Evolutionary conservation across 768 basidiomycete species (phyloP).

Genomic region (Dioszegia crocea): DNA sequence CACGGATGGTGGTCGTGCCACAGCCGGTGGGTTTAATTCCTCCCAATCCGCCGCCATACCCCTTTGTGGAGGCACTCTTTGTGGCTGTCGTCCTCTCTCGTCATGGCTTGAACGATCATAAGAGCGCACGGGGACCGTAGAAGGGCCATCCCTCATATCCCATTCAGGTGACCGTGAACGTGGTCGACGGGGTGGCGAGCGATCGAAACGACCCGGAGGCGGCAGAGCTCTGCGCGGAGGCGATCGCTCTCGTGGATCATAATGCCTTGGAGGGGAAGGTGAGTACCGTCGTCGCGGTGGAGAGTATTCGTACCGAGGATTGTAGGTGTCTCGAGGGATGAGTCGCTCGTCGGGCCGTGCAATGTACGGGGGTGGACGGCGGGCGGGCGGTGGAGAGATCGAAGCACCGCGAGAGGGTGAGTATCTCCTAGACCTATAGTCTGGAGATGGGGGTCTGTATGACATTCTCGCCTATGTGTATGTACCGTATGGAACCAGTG

Average conservation of each 20-base stretch:
- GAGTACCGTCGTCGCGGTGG: slow-evolving; percentile 16
- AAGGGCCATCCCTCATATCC: too few species aligned
- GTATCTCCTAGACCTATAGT: slow-evolving; percentile 29
- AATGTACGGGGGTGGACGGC: too few species aligned
- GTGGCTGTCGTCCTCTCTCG: too few species aligned
- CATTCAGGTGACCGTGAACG: slow-evolving; percentile 3
- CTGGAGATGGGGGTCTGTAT: slow-evolving; percentile 25
- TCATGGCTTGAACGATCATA: too few species aligned
- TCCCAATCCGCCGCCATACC: too few species aligned
- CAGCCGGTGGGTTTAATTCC: too few species aligned
- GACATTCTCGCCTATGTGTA: slow-evolving; percentile 15
- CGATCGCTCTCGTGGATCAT: neutral
- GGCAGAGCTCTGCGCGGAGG: neutral
- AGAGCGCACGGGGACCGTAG: too few species aligned
- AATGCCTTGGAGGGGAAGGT: neutral
- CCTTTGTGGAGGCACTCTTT: too few species aligned
- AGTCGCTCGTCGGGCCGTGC: neutral
- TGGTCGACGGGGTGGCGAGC: neutral
- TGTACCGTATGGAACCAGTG: neutral
- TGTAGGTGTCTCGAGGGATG: neutral
- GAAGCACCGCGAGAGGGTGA: slow-evolving; percentile 21
- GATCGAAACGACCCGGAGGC: slow-evolving; percentile 15
- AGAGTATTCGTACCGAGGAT: neutral
- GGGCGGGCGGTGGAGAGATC: neutral
- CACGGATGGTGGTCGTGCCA: too few species aligned